These are phyloP conservation scores for Colletotrichum acutatum DNA, from an alignment of 2,329 filamentous ascomycete genomes.

Conservation along the genomic window DNA sequence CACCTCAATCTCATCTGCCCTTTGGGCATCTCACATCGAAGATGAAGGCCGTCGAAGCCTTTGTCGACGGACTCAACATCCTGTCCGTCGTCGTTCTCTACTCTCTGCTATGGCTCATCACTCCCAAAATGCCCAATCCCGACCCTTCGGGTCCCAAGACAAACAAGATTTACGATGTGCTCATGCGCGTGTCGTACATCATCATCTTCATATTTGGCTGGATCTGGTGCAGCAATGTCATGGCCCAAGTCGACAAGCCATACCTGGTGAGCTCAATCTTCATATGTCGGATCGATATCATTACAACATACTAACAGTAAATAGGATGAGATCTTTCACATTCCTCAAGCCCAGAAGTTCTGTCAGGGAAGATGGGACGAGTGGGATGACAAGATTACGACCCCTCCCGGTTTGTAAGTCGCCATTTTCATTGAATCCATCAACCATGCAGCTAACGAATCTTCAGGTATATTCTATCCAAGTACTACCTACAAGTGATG, in stretches of 20 bases:
- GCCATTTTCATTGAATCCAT: not conserved
- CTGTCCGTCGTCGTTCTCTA: slow-evolving; percentile 25
- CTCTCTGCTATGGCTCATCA: slow-evolving; percentile 17
- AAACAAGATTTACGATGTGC: slow-evolving; percentile 30
- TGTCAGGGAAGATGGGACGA: slow-evolving; percentile 77
- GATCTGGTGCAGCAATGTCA: slow-evolving; percentile 53
- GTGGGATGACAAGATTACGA: slow-evolving; percentile 98
- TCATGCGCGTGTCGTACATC: slow-evolving; percentile 30
- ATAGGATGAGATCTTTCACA: slow-evolving; percentile 88
- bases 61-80: slow-evolving; percentile 30
- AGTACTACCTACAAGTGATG: slow-evolving; percentile 43
- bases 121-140: slow-evolving; percentile 19
- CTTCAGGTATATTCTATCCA: slow-evolving; percentile 58
- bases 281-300: rapidly evolving
- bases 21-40: not conserved
- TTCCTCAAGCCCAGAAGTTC: slow-evolving; percentile 91
- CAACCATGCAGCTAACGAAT: not conserved
- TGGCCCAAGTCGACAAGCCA: slow-evolving; percentile 58
- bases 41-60: slow-evolving; percentile 33
- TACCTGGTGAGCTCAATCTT: slow-evolving; percentile 59
- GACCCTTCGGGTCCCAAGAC: slow-evolving; percentile 18
- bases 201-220: slow-evolving; percentile 43
- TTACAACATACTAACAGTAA: not conserved
- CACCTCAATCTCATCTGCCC: not conserved
- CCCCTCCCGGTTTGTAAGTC: slow-evolving; percentile 84